Evolutionary conservation across 331 rosid species (phyloP), one percentile per base, ranked within the genome.

Genomic region (Stylosanthes scabra): DNA sequence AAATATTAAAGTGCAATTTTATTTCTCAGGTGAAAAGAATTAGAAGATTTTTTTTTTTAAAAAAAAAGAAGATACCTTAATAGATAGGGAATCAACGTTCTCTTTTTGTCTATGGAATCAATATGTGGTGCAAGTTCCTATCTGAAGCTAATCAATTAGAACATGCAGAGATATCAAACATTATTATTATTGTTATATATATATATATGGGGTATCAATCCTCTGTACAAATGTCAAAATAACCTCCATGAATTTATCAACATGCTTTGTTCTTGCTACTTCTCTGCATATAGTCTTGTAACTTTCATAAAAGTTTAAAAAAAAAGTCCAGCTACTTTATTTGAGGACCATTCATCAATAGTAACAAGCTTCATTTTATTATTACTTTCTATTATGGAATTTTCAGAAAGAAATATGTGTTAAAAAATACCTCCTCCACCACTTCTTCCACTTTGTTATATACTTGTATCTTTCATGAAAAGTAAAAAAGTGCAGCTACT

Each of bases 401-500:
- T 20, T 20, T 20, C 25, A 20, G 25, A 20, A 20, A 20, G 25
- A 20, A 20, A 20, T 20, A 20, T 20, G 25, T 20, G 25, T 20
- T 20, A 20, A 20, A 20, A 20, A 20, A 20, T 20, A 20, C 25
- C 25, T 20, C 25, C 25, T 20, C 25, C 25, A 20, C 25, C 25
- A 20, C 25, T 20, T 40, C 47, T 54, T 47, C 63, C 60, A 31
- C 75, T 67, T 58, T 67, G 46, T 59, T 70, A 34, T 20, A 20
- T 66, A 40, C 56, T 41, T 58, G 52, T 56, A 52, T 70, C 50
- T 62, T 80, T 71, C 56, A 12, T 39, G 25, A 63, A 82, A 78
- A 63, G 41, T 54, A 9, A 59, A 74, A 73, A 74, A 78, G 83
- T 78, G 75, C 59, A 52, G 12, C 55, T 45, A 63, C 78, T 78